A percentile compares a stretch with the other conserved stretches of the same genome.
phyloP scores from a whole-genome alignment of 306 rosid species.

The Hippophae tibetana region DNA sequence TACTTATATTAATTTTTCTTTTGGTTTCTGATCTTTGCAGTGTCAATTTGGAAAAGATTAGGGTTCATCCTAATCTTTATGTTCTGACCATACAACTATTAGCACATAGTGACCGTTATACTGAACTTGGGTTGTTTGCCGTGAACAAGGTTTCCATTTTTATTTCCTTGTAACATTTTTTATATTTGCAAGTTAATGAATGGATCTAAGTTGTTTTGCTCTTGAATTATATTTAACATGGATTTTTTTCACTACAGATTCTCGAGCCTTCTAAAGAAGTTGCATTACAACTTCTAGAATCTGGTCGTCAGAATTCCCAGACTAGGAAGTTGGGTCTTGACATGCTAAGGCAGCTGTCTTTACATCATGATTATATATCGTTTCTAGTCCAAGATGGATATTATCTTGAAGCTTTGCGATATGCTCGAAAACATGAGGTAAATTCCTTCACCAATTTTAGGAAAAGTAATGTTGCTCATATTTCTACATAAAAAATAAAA shows the following conservation, averaged over 20 bases:
- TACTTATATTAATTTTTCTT: background rate
- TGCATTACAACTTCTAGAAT: slow-evolving; percentile 82
- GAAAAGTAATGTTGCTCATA: background rate
- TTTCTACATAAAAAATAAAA: too few relatives aligned
- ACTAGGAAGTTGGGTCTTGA: slow-evolving; percentile 87
- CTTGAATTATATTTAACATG: slow-evolving; percentile 16
- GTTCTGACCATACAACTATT: slow-evolving; percentile 67
- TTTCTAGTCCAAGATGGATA: slow-evolving; percentile 81
- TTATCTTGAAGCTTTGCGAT: slow-evolving; percentile 86
- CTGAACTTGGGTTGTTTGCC: slow-evolving; percentile 78
- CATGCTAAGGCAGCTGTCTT: slow-evolving; percentile 88
- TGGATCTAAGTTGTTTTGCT: slow-evolving; percentile 7
- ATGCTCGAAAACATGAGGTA: slow-evolving; percentile 73
- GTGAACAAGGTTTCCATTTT: slow-evolving; percentile 57
- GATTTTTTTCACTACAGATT: slow-evolving; percentile 43
- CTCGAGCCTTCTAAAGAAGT: slow-evolving; percentile 91
- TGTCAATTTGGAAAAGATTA: slow-evolving; percentile 66
- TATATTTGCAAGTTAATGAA: background rate
- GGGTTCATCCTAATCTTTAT: slow-evolving; percentile 53
- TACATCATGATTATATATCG: slow-evolving; percentile 79
- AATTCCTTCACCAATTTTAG: slow-evolving; percentile 8
- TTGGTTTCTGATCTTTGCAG: slow-evolving; percentile 37
- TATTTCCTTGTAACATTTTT: background rate
- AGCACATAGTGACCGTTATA: slow-evolving; percentile 65
- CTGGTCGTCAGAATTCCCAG: slow-evolving; percentile 64